These are phyloP conservation scores for Arthroderma sp. DNA, from an alignment of 2,329 filamentous ascomycete species.

Conservation along the genomic window DNA sequence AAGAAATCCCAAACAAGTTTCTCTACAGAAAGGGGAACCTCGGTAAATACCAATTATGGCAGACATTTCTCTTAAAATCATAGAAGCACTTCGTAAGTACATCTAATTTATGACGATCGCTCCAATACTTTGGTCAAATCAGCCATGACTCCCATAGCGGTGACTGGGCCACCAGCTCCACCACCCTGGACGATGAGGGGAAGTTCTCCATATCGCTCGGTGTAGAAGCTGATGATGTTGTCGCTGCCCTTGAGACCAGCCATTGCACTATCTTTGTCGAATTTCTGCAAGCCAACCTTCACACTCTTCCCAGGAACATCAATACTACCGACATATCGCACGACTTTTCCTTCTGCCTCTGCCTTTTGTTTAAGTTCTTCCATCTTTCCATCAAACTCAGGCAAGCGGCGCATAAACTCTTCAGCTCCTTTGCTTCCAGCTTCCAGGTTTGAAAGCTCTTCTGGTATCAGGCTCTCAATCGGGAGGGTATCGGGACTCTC, in stretches of 20 bases:
- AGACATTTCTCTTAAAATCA: neutral
- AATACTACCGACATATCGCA: slow-evolving; percentile 87
- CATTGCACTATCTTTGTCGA: slow-evolving; percentile 79
- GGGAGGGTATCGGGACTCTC: slow-evolving; percentile 80
- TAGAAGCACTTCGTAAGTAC: neutral
- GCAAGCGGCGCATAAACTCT: slow-evolving; percentile 72
- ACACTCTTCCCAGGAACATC: slow-evolving; percentile 70
- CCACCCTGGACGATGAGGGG: slow-evolving; percentile 91
- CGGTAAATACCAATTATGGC: neutral
- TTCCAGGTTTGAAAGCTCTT: slow-evolving; percentile 62
- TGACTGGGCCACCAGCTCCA: slow-evolving; percentile 87
- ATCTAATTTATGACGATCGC: slow-evolving; percentile 44
- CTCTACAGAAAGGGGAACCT: too few relatives aligned
- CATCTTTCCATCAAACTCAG: slow-evolving; percentile 80
- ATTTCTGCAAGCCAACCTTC: slow-evolving; percentile 85
- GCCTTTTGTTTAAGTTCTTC: slow-evolving; percentile 76
- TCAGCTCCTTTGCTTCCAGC: slow-evolving; percentile 49
- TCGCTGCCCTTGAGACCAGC: slow-evolving; percentile 92
- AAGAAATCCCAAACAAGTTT: too few relatives aligned
- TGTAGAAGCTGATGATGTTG: slow-evolving; percentile 99
- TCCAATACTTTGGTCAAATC: slow-evolving; percentile 83
- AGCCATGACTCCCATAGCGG: slow-evolving; percentile 92
- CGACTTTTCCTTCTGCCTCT: slow-evolving; percentile 75
- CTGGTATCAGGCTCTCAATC: slow-evolving; percentile 84
- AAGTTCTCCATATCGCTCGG: slow-evolving; percentile 80